phyloP scores from a whole-genome alignment of 2,329 filamentous ascomycete genomes.

The Mollisiaceae sp. region DNA sequence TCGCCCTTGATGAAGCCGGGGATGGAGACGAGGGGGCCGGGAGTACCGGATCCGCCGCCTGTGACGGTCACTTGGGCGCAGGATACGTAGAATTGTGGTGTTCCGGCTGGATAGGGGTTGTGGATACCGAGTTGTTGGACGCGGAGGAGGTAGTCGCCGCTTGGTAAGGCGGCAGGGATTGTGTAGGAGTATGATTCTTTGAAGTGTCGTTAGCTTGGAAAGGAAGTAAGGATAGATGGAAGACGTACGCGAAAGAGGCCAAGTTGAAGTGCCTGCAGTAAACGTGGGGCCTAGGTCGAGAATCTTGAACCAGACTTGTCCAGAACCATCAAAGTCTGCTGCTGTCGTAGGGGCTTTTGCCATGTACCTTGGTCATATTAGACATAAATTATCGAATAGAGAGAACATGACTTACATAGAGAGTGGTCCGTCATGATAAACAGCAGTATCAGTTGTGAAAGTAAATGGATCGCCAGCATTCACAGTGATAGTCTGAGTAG shows the following conservation, averaged over 20 bases:
- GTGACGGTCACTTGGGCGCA: constrained; percentile 41
- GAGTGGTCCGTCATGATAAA: constrained; percentile 45
- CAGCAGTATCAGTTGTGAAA: constrained; percentile 51
- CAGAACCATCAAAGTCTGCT: constrained; percentile 44
- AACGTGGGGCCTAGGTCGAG: constrained; percentile 43
- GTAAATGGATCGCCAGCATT: constrained; percentile 49
- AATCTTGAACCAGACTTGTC: constrained; percentile 47
- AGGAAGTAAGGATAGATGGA: neutral
- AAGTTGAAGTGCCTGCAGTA: constrained; percentile 29
- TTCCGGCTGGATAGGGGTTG: constrained; percentile 32
- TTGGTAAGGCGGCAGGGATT: constrained; percentile 36
- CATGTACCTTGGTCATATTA: constrained; percentile 34
- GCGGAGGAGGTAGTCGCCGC: constrained; percentile 40
- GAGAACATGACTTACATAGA: constrained; percentile 28
- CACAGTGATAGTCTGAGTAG: constrained; percentile 38
- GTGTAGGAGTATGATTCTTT: constrained; percentile 40
- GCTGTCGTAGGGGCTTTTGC: constrained; percentile 45
- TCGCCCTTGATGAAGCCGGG: constrained; percentile 36
- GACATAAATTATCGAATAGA: no score
- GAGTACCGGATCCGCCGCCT: constrained; percentile 36
- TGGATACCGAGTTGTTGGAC: constrained; percentile 41
- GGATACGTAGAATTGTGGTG: constrained; percentile 41
- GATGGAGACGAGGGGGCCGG: constrained; percentile 38
- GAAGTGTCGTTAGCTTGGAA: neutral
- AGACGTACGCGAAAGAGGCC: constrained; percentile 37